Conservation (phyloP, 1,284 basidiomycete genomes). For the Apiotrichum gracile region DNA sequence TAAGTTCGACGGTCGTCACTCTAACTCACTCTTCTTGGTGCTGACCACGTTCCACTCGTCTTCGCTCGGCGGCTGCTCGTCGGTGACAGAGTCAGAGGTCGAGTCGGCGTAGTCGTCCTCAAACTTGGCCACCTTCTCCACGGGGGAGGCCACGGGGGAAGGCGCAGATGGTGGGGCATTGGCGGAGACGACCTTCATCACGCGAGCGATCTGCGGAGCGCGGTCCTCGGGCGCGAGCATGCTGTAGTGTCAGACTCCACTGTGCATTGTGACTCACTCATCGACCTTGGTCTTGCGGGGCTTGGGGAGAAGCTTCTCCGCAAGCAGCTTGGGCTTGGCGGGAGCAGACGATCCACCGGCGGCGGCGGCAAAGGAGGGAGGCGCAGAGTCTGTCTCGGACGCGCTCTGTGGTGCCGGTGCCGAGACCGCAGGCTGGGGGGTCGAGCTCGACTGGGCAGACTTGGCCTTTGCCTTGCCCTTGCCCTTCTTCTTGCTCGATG, state of each 20-base stretch:
- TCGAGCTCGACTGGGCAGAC: background rate
- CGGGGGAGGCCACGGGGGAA: background rate
- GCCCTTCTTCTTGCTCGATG: conserved; percentile 3
- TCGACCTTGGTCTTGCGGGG: conserved; percentile 41
- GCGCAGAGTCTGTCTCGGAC: background rate
- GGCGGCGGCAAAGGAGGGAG: conserved; percentile 11
- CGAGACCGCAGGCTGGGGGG: background rate
- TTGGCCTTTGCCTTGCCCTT: conserved; percentile 6
- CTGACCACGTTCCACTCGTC: conserved; percentile 41
- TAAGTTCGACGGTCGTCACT: background rate
- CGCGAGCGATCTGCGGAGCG: conserved; percentile 33
- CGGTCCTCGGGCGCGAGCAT: conserved; percentile 43
- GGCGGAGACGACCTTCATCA: conserved; percentile 32
- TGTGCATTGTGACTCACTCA: conserved; percentile 30
- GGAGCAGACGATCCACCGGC: background rate
- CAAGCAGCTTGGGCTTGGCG: conserved; percentile 34
- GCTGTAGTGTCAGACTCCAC: conserved; percentile 17
- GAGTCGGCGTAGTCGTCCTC: conserved; percentile 27
- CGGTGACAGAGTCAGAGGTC: conserved; percentile 11
- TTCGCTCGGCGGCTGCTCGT: conserved; percentile 6
- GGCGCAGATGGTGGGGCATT: background rate
- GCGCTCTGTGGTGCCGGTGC: background rate
- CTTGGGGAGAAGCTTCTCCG: conserved; percentile 40
- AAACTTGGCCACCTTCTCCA: conserved; percentile 8
- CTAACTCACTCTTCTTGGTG: conserved; percentile 31